Evolutionary conservation across 2,329 filamentous ascomycete genomes (phyloP).

Genomic region (Penicillium sp.): DNA sequence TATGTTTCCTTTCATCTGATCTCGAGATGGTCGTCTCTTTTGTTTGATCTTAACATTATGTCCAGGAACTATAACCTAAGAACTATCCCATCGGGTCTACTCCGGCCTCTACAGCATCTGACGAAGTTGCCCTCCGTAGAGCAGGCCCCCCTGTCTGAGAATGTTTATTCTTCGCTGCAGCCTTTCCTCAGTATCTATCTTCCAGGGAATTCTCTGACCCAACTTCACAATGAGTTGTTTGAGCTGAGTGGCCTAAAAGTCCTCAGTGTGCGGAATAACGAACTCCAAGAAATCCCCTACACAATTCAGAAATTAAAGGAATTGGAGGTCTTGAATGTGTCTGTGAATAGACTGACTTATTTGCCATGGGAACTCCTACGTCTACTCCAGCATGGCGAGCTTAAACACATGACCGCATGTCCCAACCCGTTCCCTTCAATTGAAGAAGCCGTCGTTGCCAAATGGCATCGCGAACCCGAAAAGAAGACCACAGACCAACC

Average conservation of each 20-base stretch:
- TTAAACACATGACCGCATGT: constrained; percentile 40
- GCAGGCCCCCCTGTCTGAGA: constrained; percentile 37
- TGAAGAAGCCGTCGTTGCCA: constrained; percentile 29
- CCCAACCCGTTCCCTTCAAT: constrained; percentile 43
- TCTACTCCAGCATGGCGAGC: constrained; percentile 38
- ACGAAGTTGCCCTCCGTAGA: constrained; percentile 40
- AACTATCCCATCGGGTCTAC: constrained; percentile 33
- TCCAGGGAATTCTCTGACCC: constrained; percentile 41
- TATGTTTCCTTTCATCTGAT: constrained; percentile 26
- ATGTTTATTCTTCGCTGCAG: constrained; percentile 40
- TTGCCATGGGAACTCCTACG: constrained; percentile 49
- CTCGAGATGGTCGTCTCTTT: neutral
- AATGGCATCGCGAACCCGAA: constrained; percentile 31
- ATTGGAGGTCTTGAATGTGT: constrained; percentile 48
- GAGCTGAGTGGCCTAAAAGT: constrained; percentile 43
- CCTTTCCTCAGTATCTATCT: constrained; percentile 47
- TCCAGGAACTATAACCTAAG: constrained; percentile 33
- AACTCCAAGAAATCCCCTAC: constrained; percentile 42
- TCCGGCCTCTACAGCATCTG: constrained; percentile 40
- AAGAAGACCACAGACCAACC: neutral
- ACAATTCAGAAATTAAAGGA: constrained; percentile 43
- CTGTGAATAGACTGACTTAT: constrained; percentile 43
- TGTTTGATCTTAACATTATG: neutral
- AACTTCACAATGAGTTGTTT: constrained; percentile 43
- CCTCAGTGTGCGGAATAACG: constrained; percentile 49